phyloP scores from a whole-genome alignment of 306 rosid species.

The Pterocarpus macrocarpus region DNA sequence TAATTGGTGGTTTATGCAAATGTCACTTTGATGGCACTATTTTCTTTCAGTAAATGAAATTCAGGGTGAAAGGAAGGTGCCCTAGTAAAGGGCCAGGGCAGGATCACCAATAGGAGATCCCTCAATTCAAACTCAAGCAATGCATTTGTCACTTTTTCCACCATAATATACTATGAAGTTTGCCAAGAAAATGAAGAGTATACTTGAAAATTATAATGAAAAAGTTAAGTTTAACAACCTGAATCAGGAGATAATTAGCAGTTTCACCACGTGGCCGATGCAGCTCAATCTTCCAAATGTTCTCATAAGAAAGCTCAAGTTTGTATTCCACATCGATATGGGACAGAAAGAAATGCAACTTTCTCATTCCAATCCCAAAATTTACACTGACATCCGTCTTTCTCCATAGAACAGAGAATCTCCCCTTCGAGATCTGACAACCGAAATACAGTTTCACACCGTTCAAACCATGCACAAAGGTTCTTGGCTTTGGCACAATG shows the following conservation, averaged over 20 bases:
- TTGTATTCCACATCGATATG: conserved; percentile 46
- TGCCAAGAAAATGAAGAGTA: background rate
- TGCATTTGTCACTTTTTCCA: background rate
- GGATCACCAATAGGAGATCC: background rate
- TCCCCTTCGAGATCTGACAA: conserved; percentile 61
- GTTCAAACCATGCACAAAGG: conserved; percentile 45
- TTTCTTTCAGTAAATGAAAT: background rate
- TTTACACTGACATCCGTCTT: conserved; percentile 49
- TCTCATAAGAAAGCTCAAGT: conserved; percentile 71
- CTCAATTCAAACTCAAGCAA: background rate
- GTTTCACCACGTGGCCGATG: conserved; percentile 53
- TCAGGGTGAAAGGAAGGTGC: background rate
- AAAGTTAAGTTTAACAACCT: conserved; percentile 59
- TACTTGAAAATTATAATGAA: background rate
- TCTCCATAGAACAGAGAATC: conserved; percentile 56
- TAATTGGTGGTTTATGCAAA: background rate
- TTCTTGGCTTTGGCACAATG: conserved; percentile 63
- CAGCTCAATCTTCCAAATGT: conserved; percentile 73
- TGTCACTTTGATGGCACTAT: background rate
- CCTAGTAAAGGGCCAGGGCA: background rate
- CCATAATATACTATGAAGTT: background rate
- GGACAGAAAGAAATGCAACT: conserved; percentile 53
- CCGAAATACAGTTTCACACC: conserved; percentile 69
- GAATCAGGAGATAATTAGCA: conserved; percentile 69
- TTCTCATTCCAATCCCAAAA: conserved; percentile 62